Evolutionary conservation across 2,329 filamentous ascomycete species (phyloP), one percentile per base, ranked within the genome.

Genomic region (Seiridium unicorne): DNA sequence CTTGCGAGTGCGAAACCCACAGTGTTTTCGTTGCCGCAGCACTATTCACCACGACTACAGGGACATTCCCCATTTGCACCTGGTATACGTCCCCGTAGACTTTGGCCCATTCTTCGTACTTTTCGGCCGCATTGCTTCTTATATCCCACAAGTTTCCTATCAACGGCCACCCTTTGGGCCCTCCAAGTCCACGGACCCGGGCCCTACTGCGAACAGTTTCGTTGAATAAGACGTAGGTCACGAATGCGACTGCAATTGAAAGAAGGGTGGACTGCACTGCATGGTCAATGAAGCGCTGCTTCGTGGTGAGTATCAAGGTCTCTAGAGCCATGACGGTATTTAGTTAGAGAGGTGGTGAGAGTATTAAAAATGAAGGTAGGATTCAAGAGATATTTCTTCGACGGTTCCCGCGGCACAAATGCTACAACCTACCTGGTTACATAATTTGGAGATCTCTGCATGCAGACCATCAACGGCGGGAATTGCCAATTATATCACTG

Each of bases 1-100:
- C 83, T 0, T 90, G 91, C 68, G 93, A 90, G 67, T 94, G 88
- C 8, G 86, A 89, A 71, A 93, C 89, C 88, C 90, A 93, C 31
- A 94, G 79, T 64, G 89, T 81, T 58, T 84, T 86, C 40, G 93
- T 89, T 0, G 89, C 84, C 26, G 91, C 88, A 68, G 92, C 93
- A 1, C 85, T 88, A 67, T 94, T 94, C 63, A 89, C 90, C 68
- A 92, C 92, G 38, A 94, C 80, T 62, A 93, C 88, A 61, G 89
- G 83, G 68, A 78, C 84, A 62, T 90, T 92, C 1, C 90, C 90
- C 66, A 93, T 76, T 54, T 84, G 81, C 3, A 87, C 84, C 66
- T 90, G 87, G 64, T 89, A 89, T 10, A 89, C 87, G 1, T 84
- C 82, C 0, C 86, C 86, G 57, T 85, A 89, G 62, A 84, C 81